A percentile compares a stretch with the other conserved stretches of the same genome.
Evolutionary conservation across 441 rosid genomes (phyloP).

Genomic region (Capsella rubella): DNA sequence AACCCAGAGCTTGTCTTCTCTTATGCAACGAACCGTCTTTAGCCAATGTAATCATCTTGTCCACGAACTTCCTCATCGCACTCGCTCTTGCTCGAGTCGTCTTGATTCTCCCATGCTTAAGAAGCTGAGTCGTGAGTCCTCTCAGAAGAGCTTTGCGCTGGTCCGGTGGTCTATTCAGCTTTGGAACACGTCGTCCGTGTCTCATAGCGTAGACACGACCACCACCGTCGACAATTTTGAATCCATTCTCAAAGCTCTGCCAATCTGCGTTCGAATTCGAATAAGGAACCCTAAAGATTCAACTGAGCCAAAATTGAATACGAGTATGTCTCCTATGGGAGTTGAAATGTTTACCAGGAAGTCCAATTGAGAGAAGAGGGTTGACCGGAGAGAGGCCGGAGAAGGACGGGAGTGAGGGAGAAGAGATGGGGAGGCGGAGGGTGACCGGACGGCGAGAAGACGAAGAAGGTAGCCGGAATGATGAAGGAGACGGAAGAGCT

Average conservation of each 20-base stretch:
- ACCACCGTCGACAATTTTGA: conserved; percentile 60
- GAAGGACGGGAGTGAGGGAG: conserved; percentile 55
- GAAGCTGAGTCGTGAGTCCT: conserved; percentile 93
- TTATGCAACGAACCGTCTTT: conserved; percentile 93
- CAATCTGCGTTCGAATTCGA: conserved; percentile 46
- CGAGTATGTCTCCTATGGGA: not conserved
- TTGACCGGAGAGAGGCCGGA: conserved; percentile 63
- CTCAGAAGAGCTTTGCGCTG: conserved; percentile 83
- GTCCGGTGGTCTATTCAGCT: conserved; percentile 86
- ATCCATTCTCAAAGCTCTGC: conserved; percentile 52
- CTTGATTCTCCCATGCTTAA: conserved; percentile 85
- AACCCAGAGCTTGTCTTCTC: conserved; percentile 90
- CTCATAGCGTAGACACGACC: conserved; percentile 79
- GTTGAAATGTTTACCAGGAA: conserved; percentile 52
- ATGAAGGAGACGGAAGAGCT: conserved; percentile 57
- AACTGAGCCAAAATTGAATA: conserved; percentile 18
- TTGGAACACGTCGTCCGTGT: conserved; percentile 84
- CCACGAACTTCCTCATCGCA: conserved; percentile 83
- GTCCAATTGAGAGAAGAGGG: conserved; percentile 61
- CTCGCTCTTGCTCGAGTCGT: conserved; percentile 93
- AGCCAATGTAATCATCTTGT: conserved; percentile 96
- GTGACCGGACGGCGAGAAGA: conserved; percentile 41
- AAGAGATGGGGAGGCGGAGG: conserved; percentile 39
- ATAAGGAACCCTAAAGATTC: not conserved
- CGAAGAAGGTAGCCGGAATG: conserved; percentile 44